Base-by-base conservation (phyloP, 805 yeast genomes). In the Lipomyces chichibuensis region DNA sequence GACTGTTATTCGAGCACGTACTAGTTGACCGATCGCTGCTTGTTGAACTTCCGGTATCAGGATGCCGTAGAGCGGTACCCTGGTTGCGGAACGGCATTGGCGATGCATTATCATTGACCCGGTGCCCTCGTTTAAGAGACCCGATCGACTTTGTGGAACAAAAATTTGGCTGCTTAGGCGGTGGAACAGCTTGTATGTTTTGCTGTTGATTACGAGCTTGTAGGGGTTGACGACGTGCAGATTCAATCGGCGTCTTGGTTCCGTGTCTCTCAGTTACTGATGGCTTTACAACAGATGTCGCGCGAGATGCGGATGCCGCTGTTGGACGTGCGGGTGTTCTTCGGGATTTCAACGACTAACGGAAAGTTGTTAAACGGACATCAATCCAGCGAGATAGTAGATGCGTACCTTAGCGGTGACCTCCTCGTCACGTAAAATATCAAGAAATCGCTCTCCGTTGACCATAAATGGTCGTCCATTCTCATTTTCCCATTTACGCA, bases 391-490 rank as follows among this genome's bases (percentile, higher is more conserved):
- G 6, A 8, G 23, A 27, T 14, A 3, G 11, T n/a, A 33, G 17
- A 13, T 17, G 17, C 25, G 17, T 13, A 57, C 65, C 23, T 56
- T 64, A 8, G 66, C 63, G 3, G 62, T 59, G 53, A 23, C 39
- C 54, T 69, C 75, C 49, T 73, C 78, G 32, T 74, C 71, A 29
- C 77, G 61, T 17, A 83, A 59, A 51, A 73, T 79, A 27, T 82
- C 81, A 55, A 80, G 74, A 55, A 86, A 83, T 49, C 83, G 83
- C 67, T 80, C 82, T 1, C 88, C 90, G 60, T 83, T 77, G 23
- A 87, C 80, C 59, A 69, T 49, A 39, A 79, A 78, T 14, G 73
- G 76, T 29, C 64, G 57, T 7, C 72, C 74, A 33, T 69, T 62
- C 35, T 74, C 71, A 11, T 55, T 72, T 69, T 88, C 87, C 80